Conservation (phyloP, 2,329 filamentous ascomycete genomes). For the Plectosphaerella plurivora region DNA sequence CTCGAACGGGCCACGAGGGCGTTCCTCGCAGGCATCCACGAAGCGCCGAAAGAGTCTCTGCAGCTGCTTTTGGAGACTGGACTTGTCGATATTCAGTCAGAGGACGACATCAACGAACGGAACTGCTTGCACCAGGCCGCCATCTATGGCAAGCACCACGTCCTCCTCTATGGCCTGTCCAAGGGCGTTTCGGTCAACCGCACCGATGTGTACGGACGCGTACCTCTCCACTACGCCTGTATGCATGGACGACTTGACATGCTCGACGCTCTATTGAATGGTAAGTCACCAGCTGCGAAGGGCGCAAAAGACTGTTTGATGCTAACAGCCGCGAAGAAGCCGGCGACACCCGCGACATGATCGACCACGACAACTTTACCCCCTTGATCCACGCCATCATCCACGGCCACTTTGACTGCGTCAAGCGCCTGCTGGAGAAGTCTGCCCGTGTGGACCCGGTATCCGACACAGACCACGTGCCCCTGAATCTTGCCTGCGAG, state of each 20-base stretch:
- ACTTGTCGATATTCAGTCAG: conserved; percentile 83
- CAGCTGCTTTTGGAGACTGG: conserved; percentile 73
- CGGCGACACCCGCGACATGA: conserved; percentile 75
- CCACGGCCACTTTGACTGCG: conserved; percentile 76
- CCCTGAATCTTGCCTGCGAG: conserved; percentile 91
- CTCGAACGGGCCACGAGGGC: conserved; percentile 80
- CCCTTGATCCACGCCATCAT: conserved; percentile 94
- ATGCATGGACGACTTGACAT: conserved; percentile 88
- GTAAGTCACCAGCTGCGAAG: conserved; percentile 28
- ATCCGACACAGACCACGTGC: conserved; percentile 87
- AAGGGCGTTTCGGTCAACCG: conserved; percentile 72
- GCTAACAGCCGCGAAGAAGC: conserved; percentile 32
- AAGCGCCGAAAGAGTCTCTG: conserved; percentile 74
- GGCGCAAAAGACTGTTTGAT: background rate
- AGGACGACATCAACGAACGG: conserved; percentile 96
- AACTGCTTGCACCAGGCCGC: conserved; percentile 97
- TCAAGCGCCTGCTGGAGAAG: conserved; percentile 69
- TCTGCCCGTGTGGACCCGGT: conserved; percentile 82
- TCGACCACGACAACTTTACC: conserved; percentile 96
- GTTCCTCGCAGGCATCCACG: conserved; percentile 84
- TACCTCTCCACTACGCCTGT: conserved; percentile 92
- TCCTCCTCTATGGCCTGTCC: conserved; percentile 71
- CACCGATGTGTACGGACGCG: conserved; percentile 88
- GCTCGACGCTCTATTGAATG: conserved; percentile 67
- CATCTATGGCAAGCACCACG: conserved; percentile 80